phyloP scores from a whole-genome alignment of 2,329 filamentous ascomycete genomes.

The Lecanosticta acicola region DNA sequence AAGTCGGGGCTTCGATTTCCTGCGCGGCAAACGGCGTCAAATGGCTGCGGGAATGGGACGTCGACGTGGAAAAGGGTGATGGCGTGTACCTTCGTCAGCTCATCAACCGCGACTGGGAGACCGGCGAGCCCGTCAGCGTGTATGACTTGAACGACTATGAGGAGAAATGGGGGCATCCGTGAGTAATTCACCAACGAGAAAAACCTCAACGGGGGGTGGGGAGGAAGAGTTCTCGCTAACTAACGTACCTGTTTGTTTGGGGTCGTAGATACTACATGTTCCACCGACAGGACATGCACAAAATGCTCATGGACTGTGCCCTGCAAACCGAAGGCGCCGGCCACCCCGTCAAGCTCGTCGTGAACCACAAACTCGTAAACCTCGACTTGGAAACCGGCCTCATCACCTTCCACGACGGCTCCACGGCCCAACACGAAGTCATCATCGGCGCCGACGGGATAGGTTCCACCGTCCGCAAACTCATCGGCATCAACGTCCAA shows the following conservation, averaged over 20 bases:
- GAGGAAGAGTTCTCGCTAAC: too few species aligned
- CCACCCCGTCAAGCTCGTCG: slow-evolving; percentile 47
- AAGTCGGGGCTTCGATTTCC: slow-evolving; percentile 62
- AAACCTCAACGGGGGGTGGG: not conserved
- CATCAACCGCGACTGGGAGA: slow-evolving; percentile 66
- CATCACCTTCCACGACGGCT: slow-evolving; percentile 52
- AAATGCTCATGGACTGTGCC: slow-evolving; percentile 59
- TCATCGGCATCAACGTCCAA: slow-evolving; percentile 57
- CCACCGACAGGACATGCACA: slow-evolving; percentile 63
- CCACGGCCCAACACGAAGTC: slow-evolving; percentile 50
- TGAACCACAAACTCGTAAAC: slow-evolving; percentile 47
- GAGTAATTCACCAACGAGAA: slow-evolving; percentile 3
- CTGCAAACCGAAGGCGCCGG: slow-evolving; percentile 49
- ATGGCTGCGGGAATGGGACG: slow-evolving; percentile 64
- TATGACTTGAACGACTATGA: slow-evolving; percentile 62
- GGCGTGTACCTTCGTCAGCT: slow-evolving; percentile 61
- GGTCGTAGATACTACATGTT: slow-evolving; percentile 59
- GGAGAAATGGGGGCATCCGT: slow-evolving; percentile 56
- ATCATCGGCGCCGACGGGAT: slow-evolving; percentile 63
- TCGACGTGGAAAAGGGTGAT: slow-evolving; percentile 59
- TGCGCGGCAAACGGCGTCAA: slow-evolving; percentile 65
- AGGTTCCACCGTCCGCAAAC: slow-evolving; percentile 57
- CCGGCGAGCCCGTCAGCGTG: slow-evolving; percentile 59
- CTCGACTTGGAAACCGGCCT: slow-evolving; percentile 46
- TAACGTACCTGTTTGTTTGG: too few species aligned